A percentile compares a stretch with the other conserved stretches of the same genome.
phyloP scores from a whole-genome alignment of 108 stramenopile genomes.

The Cyclotella baltica region DNA sequence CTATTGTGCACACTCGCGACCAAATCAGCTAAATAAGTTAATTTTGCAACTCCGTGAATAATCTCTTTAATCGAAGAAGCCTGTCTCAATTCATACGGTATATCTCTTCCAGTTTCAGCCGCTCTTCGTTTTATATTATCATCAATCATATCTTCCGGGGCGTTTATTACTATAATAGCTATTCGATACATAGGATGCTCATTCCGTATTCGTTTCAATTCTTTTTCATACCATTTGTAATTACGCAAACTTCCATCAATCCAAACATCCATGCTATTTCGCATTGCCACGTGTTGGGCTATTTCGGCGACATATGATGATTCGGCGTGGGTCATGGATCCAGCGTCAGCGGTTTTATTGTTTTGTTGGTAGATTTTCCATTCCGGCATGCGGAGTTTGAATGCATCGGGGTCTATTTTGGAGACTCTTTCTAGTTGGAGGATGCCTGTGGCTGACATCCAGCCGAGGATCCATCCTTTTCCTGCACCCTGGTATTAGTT shows the following conservation, averaged over 20 bases:
- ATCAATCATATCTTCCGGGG: slow-evolving; percentile 59
- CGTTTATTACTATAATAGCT: slow-evolving; percentile 85
- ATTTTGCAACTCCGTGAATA: slow-evolving; percentile 18
- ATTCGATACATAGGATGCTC: slow-evolving; percentile 80
- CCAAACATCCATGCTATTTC: slow-evolving; percentile 80
- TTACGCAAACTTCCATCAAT: slow-evolving; percentile 88
- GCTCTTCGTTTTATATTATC: slow-evolving; percentile 12
- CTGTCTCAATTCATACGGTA: slow-evolving; percentile 12
- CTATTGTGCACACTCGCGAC: slow-evolving; percentile 27
- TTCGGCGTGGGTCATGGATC: slow-evolving; percentile 81
- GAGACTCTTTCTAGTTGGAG: slow-evolving; percentile 52
- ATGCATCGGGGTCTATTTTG: slow-evolving; percentile 60
- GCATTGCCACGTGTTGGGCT: slow-evolving; percentile 65
- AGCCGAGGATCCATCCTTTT: slow-evolving; percentile 59
- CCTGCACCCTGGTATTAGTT: slow-evolving; percentile 43
- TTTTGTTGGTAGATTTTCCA: slow-evolving; percentile 48
- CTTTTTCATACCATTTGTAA: slow-evolving; percentile 76
- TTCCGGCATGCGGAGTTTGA: slow-evolving; percentile 62
- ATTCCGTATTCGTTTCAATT: slow-evolving; percentile 69
- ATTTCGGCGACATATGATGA: slow-evolving; percentile 60
- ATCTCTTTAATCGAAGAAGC: slow-evolving; percentile 13
- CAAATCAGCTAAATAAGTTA: slow-evolving; percentile 25
- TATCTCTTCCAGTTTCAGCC: slow-evolving; percentile 23
- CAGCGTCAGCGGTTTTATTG: slow-evolving; percentile 49
- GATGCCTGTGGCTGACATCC: slow-evolving; percentile 53